These are phyloP conservation scores for Gossypium bickii DNA, from an alignment of 345 rosid genomes.

Conservation along the genomic window DNA sequence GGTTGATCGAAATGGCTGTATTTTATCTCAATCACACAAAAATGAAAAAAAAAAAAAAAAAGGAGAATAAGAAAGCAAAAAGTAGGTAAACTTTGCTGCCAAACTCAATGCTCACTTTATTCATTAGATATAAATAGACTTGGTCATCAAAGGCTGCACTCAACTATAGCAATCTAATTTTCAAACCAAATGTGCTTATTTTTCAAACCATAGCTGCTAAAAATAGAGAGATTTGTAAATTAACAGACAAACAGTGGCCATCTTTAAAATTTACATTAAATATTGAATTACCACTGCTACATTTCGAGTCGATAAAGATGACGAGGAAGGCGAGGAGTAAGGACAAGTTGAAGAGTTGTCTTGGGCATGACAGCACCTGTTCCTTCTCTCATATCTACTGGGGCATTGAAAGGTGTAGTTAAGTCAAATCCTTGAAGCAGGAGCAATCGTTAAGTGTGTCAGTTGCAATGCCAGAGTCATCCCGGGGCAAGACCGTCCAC, in stretches of 20 bases:
- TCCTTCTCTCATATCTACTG: conserved; percentile 27
- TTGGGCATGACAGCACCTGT: conserved; percentile 14
- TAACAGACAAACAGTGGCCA: background rate
- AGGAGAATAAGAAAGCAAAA: no score
- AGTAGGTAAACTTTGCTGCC: no score
- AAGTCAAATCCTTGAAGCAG: conserved; percentile 23
- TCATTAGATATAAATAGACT: no score
- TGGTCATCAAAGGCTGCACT: no score
- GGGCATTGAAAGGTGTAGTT: background rate
- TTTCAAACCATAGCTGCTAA: no score
- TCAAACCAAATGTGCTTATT: no score
- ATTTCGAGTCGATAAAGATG: conserved; percentile 1
- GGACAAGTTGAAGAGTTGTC: conserved; percentile 23
- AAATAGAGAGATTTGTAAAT: no score
- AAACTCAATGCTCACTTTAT: no score
- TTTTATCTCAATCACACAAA: no score
- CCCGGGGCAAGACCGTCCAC: conserved; percentile 29
- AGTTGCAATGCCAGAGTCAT: conserved; percentile 25
- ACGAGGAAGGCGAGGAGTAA: conserved; percentile 19
- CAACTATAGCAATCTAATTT: no score
- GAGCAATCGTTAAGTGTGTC: conserved; percentile 20
- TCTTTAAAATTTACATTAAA: background rate
- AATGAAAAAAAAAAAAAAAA: no score
- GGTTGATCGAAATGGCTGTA: background rate
- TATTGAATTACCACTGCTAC: background rate